These are phyloP conservation scores for Talaromyces thailandensis DNA, from an alignment of 495 filamentous ascomycete species.

Conservation along the genomic window DNA sequence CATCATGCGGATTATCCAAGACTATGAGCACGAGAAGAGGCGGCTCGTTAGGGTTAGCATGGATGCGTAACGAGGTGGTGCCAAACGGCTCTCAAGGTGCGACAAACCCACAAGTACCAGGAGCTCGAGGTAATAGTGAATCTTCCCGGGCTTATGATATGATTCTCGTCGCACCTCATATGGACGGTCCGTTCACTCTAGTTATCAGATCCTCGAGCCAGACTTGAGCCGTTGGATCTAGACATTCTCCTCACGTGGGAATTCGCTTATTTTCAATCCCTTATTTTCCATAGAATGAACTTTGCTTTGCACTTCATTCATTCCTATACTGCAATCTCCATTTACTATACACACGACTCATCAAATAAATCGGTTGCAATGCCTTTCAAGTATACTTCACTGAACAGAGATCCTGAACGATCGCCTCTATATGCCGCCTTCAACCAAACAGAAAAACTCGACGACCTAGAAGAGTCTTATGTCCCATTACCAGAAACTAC, in stretches of 20 bases:
- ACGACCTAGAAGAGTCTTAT: neutral
- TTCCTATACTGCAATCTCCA: neutral
- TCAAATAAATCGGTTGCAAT: neutral
- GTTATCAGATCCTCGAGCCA: neutral
- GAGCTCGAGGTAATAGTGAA: neutral
- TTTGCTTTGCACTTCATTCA: neutral
- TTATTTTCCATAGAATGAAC: neutral
- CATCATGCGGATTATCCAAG: neutral
- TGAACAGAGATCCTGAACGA: neutral
- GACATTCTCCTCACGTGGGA: neutral
- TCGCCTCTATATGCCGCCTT: neutral
- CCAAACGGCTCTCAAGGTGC: neutral
- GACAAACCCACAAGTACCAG: neutral
- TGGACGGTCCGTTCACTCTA: neutral
- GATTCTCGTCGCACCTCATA: neutral
- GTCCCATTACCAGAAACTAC: neutral
- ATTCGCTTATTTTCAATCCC: neutral
- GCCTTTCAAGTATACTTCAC: neutral
- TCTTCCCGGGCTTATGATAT: neutral
- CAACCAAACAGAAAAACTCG: neutral
- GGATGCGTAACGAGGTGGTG: neutral
- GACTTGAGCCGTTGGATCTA: neutral
- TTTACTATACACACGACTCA: neutral
- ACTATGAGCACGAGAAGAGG: neutral
- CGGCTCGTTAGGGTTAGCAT: neutral